Percentiles rank a stretch among this genome's conserved stretches.
Conservation (phyloP, 345 rosid species). For the Triadica sebifera region DNA sequence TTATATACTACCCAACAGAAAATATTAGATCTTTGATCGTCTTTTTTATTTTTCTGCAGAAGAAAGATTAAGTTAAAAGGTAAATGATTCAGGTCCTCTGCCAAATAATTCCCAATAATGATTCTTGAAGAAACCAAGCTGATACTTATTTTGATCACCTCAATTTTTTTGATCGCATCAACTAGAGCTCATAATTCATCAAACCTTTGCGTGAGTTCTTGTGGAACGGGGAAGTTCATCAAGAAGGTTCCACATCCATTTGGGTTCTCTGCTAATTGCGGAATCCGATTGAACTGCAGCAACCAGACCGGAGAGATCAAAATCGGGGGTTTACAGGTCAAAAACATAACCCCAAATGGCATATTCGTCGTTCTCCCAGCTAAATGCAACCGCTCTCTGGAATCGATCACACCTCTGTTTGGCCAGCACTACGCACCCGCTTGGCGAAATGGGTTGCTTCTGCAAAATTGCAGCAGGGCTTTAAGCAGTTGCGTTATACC, state of each 20-base stretch:
- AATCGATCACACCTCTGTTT: constrained; percentile 33
- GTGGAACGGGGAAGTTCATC: constrained; percentile 34
- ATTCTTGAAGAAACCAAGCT: constrained; percentile 14
- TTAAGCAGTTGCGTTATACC: constrained; percentile 40
- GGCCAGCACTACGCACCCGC: constrained; percentile 41
- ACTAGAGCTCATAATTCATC: constrained; percentile 21
- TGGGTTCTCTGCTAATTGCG: constrained; percentile 59
- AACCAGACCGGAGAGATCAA: background rate
- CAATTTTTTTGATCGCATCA: constrained; percentile 4
- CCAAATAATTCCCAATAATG: constrained; percentile 10
- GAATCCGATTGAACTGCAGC: constrained; percentile 46
- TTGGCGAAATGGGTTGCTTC: constrained; percentile 47
- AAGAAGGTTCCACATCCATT: constrained; percentile 54
- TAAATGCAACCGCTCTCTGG: constrained; percentile 42
- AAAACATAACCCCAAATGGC: constrained; percentile 46
- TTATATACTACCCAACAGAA: background rate
- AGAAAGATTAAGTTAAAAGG: background rate
- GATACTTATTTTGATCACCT: constrained; percentile 1
- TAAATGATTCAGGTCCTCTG: constrained; percentile 6
- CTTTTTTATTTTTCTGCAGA: background rate
- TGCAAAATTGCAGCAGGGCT: constrained; percentile 41
- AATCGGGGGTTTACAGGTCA: constrained; percentile 52
- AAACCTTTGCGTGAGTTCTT: constrained; percentile 24
- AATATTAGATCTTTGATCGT: background rate
- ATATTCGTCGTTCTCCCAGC: constrained; percentile 42